Percentiles rank a stretch among this genome's conserved stretches.
Evolutionary conservation across 768 basidiomycete genomes (phyloP).

Genomic region (Rhodosporidiobolus sp.): DNA sequence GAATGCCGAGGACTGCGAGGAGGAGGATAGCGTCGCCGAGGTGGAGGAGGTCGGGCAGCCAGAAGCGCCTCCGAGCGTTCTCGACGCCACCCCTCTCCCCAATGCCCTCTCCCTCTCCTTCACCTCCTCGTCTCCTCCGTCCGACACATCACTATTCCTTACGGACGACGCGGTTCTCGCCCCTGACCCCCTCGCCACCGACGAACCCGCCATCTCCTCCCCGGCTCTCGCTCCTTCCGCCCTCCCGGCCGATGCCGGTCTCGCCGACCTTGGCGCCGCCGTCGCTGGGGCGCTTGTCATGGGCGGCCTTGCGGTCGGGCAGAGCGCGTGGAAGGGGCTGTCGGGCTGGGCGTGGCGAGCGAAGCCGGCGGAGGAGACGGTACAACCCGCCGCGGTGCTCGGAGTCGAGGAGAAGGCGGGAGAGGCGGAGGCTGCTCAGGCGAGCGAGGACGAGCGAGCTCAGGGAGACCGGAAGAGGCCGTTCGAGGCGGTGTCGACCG

Average conservation of each 20-base stretch:
- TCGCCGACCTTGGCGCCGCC: constrained; percentile 10
- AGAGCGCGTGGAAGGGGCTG: constrained; percentile 19
- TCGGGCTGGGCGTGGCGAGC: constrained; percentile 24
- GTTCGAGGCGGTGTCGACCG: constrained; percentile 17
- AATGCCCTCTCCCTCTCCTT: too few relatives aligned
- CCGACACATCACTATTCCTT: too few relatives aligned
- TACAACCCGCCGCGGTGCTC: not conserved
- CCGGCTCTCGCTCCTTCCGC: not conserved
- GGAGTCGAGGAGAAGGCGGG: not conserved
- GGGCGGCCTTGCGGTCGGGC: constrained; percentile 31
- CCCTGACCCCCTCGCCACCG: too few relatives aligned
- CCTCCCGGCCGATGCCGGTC: not conserved
- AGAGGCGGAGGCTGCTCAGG: too few relatives aligned
- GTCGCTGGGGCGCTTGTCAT: constrained; percentile 25
- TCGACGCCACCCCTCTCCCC: too few relatives aligned
- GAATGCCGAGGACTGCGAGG: too few relatives aligned
- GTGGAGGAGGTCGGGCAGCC: too few relatives aligned
- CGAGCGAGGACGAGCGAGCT: not conserved
- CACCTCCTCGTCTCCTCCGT: too few relatives aligned
- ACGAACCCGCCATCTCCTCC: too few relatives aligned
- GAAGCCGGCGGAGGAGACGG: not conserved
- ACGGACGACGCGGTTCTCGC: too few relatives aligned
- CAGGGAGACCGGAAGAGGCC: not conserved
- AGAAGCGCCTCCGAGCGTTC: too few relatives aligned
- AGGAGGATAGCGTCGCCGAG: too few relatives aligned